Conservation (phyloP, 2,329 filamentous ascomycete species). For the Myriosclerotinia scirpicola region DNA sequence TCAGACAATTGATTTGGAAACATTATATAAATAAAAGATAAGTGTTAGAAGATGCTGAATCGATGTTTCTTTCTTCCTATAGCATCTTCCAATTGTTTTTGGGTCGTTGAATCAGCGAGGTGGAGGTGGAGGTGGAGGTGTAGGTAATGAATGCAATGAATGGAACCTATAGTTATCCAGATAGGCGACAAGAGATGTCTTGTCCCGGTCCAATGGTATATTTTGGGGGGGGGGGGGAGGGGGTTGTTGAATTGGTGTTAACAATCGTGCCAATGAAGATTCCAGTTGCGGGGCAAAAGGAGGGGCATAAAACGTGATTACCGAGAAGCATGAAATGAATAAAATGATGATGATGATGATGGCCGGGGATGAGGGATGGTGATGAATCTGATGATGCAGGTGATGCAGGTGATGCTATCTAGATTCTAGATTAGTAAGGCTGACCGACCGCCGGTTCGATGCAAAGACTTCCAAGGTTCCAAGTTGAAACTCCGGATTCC, state of each 20-base stretch:
- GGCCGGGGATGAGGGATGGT: no score
- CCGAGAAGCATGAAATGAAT: no score
- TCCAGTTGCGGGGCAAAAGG: neutral
- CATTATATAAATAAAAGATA: slow-evolving; percentile 15
- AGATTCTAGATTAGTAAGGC: no score
- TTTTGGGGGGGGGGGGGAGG: neutral
- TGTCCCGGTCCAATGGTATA: neutral
- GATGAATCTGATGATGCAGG: no score
- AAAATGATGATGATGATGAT: no score
- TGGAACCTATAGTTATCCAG: neutral
- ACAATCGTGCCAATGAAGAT: neutral
- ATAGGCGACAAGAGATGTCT: neutral
- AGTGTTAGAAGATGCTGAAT: neutral
- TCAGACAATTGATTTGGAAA: slow-evolving; percentile 7
- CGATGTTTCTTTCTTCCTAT: neutral
- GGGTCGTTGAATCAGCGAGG: neutral
- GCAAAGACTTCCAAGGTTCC: no score
- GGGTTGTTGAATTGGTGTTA: neutral
- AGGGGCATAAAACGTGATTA: neutral
- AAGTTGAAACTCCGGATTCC: no score
- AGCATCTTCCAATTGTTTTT: neutral
- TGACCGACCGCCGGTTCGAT: no score
- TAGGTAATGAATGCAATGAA: no score
- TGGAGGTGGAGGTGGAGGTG: no score
- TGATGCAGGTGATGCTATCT: no score